Evolutionary conservation across 345 rosid species (phyloP).

Genomic region (Euphorbia tirucalli): DNA sequence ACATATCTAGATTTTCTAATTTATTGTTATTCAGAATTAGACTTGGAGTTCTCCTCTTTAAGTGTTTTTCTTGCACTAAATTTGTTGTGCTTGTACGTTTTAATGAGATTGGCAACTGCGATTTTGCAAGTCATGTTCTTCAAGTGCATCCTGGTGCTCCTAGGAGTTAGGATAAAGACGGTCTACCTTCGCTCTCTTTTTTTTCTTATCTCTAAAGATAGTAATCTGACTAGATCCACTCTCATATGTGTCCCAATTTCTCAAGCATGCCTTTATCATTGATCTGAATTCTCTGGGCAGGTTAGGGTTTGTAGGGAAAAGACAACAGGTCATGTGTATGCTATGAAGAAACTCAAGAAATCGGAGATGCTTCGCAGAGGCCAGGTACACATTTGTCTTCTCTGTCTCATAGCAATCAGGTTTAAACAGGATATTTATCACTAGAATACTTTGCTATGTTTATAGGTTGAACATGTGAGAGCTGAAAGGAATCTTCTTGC

Average conservation of each 20-base stretch:
- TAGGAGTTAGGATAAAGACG: too few species aligned
- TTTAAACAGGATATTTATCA: conserved; percentile 12
- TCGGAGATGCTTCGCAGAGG: conserved; percentile 99
- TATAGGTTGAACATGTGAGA: conserved; percentile 90
- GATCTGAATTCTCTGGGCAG: conserved; percentile 39
- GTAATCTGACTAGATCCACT: neutral
- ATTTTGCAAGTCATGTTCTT: neutral
- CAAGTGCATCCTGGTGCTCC: neutral
- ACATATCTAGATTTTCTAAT: neutral
- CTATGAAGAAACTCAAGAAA: conserved; percentile 90
- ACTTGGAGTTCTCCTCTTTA: neutral
- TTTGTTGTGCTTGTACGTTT: neutral
- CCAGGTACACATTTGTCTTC: conserved; percentile 50
- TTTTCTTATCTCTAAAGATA: neutral
- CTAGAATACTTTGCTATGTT: conserved; percentile 11
- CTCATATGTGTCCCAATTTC: neutral
- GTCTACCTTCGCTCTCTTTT: neutral
- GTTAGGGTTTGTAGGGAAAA: conserved; percentile 91
- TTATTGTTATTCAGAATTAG: neutral
- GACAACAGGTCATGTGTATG: conserved; percentile 84
- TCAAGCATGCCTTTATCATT: neutral
- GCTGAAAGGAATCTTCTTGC: conserved; percentile 96
- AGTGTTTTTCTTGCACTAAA: neutral
- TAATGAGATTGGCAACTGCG: neutral
- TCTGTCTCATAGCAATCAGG: conserved; percentile 16